phyloP scores from a whole-genome alignment of 106 monocot species.

The Triglochin maritima region DNA sequence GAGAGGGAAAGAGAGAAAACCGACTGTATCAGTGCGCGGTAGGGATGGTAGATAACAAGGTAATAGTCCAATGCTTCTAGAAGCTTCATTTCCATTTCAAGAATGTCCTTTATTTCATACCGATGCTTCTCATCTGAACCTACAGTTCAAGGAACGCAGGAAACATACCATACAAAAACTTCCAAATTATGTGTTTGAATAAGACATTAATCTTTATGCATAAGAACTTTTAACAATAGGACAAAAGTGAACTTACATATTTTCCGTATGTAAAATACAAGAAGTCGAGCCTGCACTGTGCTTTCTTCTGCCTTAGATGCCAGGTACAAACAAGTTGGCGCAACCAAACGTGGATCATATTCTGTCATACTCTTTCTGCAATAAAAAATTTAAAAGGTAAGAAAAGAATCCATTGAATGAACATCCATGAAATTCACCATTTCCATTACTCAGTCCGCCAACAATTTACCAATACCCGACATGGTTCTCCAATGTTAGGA shows the following conservation, averaged over 20 bases:
- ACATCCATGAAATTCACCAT: not conserved
- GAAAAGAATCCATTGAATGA: not conserved
- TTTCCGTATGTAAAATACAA: constrained; percentile 93
- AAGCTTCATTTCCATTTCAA: constrained; percentile 99
- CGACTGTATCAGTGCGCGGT: constrained; percentile 83
- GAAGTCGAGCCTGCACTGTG: constrained; percentile 92
- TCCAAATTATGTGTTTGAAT: too few species aligned
- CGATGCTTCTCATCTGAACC: constrained; percentile 77
- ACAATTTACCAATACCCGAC: too few species aligned
- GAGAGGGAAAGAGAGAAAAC: constrained; percentile 14
- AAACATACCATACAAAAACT: too few species aligned
- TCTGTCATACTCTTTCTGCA: constrained; percentile 92
- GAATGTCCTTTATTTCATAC: constrained; percentile 96
- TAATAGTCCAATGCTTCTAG: constrained; percentile 99
- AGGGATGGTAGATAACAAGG: constrained; percentile 96
- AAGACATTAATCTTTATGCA: too few species aligned
- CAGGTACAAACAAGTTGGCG: constrained; percentile 91
- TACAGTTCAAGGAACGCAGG: constrained; percentile 11
- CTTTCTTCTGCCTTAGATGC: constrained; percentile 99
- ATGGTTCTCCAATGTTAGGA: too few species aligned
- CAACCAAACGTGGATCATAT: constrained; percentile 95
- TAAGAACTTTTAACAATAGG: not conserved
- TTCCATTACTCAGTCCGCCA: too few species aligned
- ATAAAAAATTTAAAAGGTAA: constrained; percentile 1
- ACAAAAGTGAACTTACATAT: constrained; percentile 33